These are phyloP conservation scores for Debaryomyces prosopidis DNA, from an alignment of 805 yeast genomes.

Conservation along the genomic window DNA sequence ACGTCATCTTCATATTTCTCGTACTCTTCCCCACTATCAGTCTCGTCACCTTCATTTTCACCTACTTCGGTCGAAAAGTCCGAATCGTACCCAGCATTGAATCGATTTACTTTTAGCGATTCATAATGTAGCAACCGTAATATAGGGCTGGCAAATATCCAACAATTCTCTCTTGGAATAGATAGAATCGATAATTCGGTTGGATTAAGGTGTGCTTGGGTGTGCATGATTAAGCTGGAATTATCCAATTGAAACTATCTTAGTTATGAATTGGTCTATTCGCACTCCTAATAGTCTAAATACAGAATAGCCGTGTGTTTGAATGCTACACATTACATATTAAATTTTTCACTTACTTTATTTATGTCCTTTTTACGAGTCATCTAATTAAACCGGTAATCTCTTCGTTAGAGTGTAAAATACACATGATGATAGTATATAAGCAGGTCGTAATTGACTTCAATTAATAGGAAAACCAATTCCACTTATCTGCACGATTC, in stretches of 20 bases:
- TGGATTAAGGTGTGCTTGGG: constrained; percentile 50
- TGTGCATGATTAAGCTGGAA: constrained; percentile 29
- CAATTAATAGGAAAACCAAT: neutral
- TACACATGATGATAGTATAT: neutral
- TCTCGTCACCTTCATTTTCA: constrained; percentile 19
- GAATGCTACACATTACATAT: too few species aligned
- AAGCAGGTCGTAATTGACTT: neutral
- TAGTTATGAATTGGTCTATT: too few species aligned
- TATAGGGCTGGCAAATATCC: constrained; percentile 56
- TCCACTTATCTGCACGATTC: constrained; percentile 1
- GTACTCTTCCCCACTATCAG: constrained; percentile 2
- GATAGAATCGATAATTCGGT: constrained; percentile 51
- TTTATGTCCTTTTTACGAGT: too few species aligned
- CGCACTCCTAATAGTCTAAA: too few species aligned
- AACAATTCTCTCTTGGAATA: constrained; percentile 50
- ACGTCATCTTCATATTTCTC: too few species aligned
- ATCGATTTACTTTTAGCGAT: constrained; percentile 17
- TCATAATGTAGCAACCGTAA: constrained; percentile 45
- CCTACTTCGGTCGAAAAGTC: neutral
- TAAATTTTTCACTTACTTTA: too few species aligned
- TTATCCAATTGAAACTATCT: neutral
- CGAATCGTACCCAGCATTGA: constrained; percentile 3
- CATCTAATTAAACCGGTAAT: neutral
- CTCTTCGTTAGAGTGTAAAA: neutral
- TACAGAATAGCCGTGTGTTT: too few species aligned